Base-by-base conservation (phyloP, 129 eudicot species). In the Tanacetum coccineum region DNA sequence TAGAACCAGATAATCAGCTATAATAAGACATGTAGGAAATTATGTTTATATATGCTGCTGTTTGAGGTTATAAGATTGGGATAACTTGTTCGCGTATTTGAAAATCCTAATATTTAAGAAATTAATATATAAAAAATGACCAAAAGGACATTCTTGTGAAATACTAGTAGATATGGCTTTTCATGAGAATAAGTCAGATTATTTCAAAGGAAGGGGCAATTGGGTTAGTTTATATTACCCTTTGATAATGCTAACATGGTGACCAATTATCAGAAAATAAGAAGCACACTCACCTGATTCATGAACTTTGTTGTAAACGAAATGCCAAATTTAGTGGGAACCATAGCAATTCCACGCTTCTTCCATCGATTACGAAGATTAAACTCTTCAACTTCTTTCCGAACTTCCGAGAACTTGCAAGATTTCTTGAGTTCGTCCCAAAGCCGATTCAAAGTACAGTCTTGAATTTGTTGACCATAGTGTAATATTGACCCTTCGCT, bases 241-340 rank as follows among this genome's bases (percentile, higher is more conserved):
- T 65, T 70, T 96, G 96, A 42, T 96, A 95, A 60, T 94, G 87
- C 64, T 79, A 89, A 90, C 96, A 94, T 47, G 25, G 25, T 22
- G 25, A 22, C 25, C 99, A 76, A 70, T 89, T 94, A 19, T 26
- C 32, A 26, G 36, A 28, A 0, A 28, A 28, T 53, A 21, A 53
- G 26, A 57, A 14, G 20, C 39, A 57, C 25, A 57, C 17, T 65
- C 39, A 83, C 82, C 99, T 94, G 99, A 68, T 94, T 94, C 95
- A 94, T 79, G 71, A 94, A 89, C 80, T 89, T 94, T 2, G 84
- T 56, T 20, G 96, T 89, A 66, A 94, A 94, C 14, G 97, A 79
- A 56, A 94, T 89, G 48, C 99, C 99, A 83, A 94, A 89, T 61
- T 82, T 89, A 4, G 97, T 94, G 22, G 99, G 99, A 68, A 94